phyloP scores from a whole-genome alignment of 352 stramenopile species.

The Pythium sp. region DNA sequence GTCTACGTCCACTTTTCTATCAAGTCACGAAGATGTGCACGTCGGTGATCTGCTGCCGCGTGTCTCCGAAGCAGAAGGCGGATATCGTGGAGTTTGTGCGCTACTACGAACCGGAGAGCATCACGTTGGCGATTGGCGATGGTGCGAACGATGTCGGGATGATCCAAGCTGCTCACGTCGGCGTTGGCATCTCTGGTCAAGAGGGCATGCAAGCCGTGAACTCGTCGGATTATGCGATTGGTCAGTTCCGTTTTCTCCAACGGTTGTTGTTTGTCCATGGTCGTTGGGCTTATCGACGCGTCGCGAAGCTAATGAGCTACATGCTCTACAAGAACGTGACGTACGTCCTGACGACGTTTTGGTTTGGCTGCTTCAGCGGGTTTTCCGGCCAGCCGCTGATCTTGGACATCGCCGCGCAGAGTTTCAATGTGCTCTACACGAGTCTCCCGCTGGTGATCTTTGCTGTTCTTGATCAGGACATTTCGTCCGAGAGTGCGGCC shows the following conservation, averaged over 20 bases:
- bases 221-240: slow-evolving; percentile 91
- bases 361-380: slow-evolving; percentile 76
- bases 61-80: slow-evolving; percentile 88
- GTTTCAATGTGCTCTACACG: slow-evolving; percentile 84
- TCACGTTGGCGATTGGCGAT: slow-evolving; percentile 93
- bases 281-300: slow-evolving; percentile 89
- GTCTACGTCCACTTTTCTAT: slow-evolving; percentile 59
- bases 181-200: slow-evolving; percentile 90
- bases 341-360: slow-evolving; percentile 82
- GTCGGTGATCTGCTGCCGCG: slow-evolving; percentile 86
- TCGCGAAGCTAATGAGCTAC: slow-evolving; percentile 92
- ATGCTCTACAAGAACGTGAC: slow-evolving; percentile 95
- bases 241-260: slow-evolving; percentile 93
- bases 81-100: slow-evolving; percentile 81
- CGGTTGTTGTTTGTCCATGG: slow-evolving; percentile 92
- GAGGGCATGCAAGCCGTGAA: slow-evolving; percentile 93
- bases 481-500: slow-evolving; percentile 60
- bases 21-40: slow-evolving; percentile 64
- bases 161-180: slow-evolving; percentile 92
- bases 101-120: slow-evolving; percentile 56
- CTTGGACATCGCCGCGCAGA: slow-evolving; percentile 73
- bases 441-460: slow-evolving; percentile 74
- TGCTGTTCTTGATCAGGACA: slow-evolving; percentile 75
- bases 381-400: slow-evolving; percentile 81
- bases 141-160: slow-evolving; percentile 97